Conservation (phyloP, 805 yeast species). For the Candida coquimbonensis region DNA sequence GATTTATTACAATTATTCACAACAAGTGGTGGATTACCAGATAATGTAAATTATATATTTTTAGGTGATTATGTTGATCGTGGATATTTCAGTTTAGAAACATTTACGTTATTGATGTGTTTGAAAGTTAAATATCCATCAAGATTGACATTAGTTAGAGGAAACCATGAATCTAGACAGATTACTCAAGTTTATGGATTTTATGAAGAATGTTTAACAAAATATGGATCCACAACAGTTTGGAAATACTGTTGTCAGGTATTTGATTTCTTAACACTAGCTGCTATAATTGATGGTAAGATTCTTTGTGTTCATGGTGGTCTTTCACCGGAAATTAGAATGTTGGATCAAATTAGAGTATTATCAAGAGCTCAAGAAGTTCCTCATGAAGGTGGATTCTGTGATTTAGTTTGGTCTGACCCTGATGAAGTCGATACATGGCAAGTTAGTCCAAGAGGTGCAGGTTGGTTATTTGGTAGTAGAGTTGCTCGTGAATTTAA, state of each 20-base stretch:
- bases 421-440: constrained; percentile 97
- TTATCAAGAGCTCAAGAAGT: constrained; percentile 95
- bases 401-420: constrained; percentile 96
- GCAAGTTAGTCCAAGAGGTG: constrained; percentile 98
- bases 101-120: constrained; percentile 90
- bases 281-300: constrained; percentile 93
- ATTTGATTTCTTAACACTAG: constrained; percentile 86
- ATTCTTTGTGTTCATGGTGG: constrained; percentile 97
- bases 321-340: constrained; percentile 90
- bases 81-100: constrained; percentile 93
- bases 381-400: constrained; percentile 98
- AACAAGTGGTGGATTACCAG: constrained; percentile 89
- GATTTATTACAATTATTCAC: constrained; percentile 86
- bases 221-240: constrained; percentile 90
- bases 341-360: constrained; percentile 94
- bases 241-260: constrained; percentile 98
- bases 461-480: constrained; percentile 96
- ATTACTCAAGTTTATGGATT: constrained; percentile 99
- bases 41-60: constrained; percentile 73
- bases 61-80: constrained; percentile 96
- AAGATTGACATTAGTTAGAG: constrained; percentile 84
- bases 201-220: constrained; percentile 90
- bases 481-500: constrained; percentile 93
- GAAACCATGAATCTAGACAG: constrained; percentile 96
- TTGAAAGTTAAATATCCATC: constrained; percentile 83